Conservation (phyloP, 176 grass and related monocot species). For the Oryza brachyantha region DNA sequence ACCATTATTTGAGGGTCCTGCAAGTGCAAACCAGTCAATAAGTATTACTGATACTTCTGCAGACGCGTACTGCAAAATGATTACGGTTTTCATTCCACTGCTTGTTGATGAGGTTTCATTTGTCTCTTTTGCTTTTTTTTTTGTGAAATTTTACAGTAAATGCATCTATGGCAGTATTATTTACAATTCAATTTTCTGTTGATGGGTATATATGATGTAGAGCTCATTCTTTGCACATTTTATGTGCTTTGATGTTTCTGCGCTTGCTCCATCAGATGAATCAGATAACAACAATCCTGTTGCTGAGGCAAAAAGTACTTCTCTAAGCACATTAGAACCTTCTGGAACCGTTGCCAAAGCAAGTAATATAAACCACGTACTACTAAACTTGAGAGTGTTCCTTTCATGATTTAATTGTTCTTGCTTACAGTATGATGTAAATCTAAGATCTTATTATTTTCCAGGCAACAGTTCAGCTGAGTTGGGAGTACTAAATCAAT, state of each 20-base stretch:
- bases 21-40: conserved; percentile 40
- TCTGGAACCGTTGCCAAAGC: conserved; percentile 41
- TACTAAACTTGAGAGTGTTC: conserved; percentile 18
- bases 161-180: neutral
- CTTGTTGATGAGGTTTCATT: conserved; percentile 83
- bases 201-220: conserved; percentile 39
- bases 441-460: conserved; percentile 20
- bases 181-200: neutral
- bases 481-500: conserved; percentile 61
- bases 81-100: conserved; percentile 90
- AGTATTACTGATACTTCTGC: conserved; percentile 61
- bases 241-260: conserved; percentile 90
- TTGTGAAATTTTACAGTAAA: conserved; percentile 20
- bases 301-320: conserved; percentile 28
- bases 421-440: conserved; percentile 17
- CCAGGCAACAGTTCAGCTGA: conserved; percentile 56
- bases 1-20: conserved; percentile 71
- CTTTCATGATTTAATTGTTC: neutral
- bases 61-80: conserved; percentile 86
- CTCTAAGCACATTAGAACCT: conserved; percentile 24
- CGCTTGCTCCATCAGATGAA: conserved; percentile 41
- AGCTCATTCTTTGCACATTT: conserved; percentile 95
- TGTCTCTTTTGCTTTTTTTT: neutral
- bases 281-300: conserved; percentile 25
- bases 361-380: conserved; percentile 27